These are phyloP conservation scores for Entoloma clypeatum DNA, from an alignment of 1,284 basidiomycete species.

Conservation along the genomic window DNA sequence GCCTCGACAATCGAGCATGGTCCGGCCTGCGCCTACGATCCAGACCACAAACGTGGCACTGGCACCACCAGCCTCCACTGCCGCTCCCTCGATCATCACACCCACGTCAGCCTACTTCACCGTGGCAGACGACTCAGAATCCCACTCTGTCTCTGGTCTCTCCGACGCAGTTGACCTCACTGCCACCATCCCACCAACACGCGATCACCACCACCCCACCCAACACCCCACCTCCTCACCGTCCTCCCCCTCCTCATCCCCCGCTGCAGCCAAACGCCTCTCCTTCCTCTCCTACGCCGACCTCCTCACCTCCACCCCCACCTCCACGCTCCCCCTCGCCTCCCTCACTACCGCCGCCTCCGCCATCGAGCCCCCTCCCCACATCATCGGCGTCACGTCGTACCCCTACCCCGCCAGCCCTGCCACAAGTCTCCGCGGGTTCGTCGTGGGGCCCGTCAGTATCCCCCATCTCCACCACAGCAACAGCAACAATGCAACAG, in stretches of 20 bases:
- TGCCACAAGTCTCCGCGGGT: conserved; percentile 18
- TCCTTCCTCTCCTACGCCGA: conserved; percentile 87
- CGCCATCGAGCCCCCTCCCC: conserved; percentile 54
- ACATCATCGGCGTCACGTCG: conserved; percentile 50
- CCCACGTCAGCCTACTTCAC: conserved; percentile 49
- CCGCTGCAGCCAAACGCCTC: conserved; percentile 56
- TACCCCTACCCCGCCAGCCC: conserved; percentile 18
- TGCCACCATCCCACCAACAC: conserved; percentile 27
- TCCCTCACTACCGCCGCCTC: conserved; percentile 62
- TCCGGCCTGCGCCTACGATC: conserved; percentile 12
- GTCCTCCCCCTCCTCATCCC: conserved; percentile 37
- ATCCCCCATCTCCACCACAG: not conserved
- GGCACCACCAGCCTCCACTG: conserved; percentile 1
- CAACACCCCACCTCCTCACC: conserved; percentile 25
- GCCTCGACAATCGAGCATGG: conserved; percentile 9
- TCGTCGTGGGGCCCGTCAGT: conserved; percentile 1
- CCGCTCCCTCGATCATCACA: conserved; percentile 32
- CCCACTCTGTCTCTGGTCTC: conserved; percentile 16
- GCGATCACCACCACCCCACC: conserved; percentile 22
- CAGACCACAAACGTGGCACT: conserved; percentile 4
- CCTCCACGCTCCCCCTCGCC: conserved; percentile 65
- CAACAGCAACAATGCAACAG: too few species aligned
- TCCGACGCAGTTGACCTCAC: conserved; percentile 39
- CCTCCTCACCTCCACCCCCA: conserved; percentile 72
- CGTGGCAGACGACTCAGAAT: conserved; percentile 30